phyloP scores from a whole-genome alignment of 1,139 yeast species.

The Martiniozyma asiatica region DNA sequence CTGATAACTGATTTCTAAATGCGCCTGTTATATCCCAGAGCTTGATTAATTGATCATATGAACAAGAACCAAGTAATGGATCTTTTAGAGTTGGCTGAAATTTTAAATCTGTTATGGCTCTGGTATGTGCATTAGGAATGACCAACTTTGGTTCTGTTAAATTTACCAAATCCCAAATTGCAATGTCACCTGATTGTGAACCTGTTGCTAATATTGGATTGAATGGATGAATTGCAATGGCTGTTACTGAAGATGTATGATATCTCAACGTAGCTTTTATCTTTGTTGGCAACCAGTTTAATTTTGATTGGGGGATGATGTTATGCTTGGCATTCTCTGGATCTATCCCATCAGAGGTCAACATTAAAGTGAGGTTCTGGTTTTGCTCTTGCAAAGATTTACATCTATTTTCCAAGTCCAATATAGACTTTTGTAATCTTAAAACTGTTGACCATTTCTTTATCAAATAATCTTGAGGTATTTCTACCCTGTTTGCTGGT shows the following conservation, averaged over 20 bases:
- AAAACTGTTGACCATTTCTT: slow-evolving; percentile 87
- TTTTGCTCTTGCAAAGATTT: slow-evolving; percentile 14
- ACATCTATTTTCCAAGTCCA: slow-evolving; percentile 35
- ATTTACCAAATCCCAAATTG: slow-evolving; percentile 63
- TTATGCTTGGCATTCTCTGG: no score
- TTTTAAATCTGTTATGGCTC: slow-evolving; percentile 50
- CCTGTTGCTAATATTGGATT: slow-evolving; percentile 59
- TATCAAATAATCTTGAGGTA: slow-evolving; percentile 41
- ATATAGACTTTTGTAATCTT: slow-evolving; percentile 62
- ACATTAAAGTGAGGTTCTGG: slow-evolving; percentile 8
- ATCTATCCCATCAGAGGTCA: slow-evolving; percentile 2
- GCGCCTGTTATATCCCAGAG: slow-evolving; percentile 27
- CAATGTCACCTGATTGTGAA: slow-evolving; percentile 62
- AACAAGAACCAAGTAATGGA: slow-evolving; percentile 29
- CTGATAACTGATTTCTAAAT: slow-evolving; percentile 21
- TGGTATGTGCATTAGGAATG: slow-evolving; percentile 60
- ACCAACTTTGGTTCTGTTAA: slow-evolving; percentile 56
- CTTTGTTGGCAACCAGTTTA: slow-evolving; percentile 63
- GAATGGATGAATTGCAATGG: slow-evolving; percentile 62
- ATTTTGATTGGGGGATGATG: slow-evolving; percentile 24
- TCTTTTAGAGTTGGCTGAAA: slow-evolving; percentile 27
- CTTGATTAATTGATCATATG: slow-evolving; percentile 47
- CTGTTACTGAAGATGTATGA: slow-evolving; percentile 48
- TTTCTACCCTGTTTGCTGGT: slow-evolving; percentile 13
- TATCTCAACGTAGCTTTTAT: slow-evolving; percentile 39